A percentile compares a stretch with the other conserved stretches of the same genome.
These are phyloP conservation scores for Mycotypha africana DNA, from an alignment of 371 early-diverging fungal genomes.

Conservation along the genomic window DNA sequence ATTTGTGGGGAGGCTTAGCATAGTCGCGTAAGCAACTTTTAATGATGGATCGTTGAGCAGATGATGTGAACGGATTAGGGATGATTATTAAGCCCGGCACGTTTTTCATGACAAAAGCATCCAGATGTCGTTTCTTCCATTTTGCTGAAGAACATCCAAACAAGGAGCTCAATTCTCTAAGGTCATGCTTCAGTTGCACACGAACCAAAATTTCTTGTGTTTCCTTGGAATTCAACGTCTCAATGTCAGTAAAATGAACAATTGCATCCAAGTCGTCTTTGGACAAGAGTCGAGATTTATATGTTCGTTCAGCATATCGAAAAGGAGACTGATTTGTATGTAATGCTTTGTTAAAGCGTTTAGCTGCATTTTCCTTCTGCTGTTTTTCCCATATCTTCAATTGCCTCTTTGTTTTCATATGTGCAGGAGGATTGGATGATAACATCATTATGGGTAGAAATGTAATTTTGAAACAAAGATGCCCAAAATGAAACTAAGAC, in stretches of 20 bases:
- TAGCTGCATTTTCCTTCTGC: conserved; percentile 10
- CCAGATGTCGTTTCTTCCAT: neutral
- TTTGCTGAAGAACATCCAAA: conserved; percentile 5
- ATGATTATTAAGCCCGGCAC: conserved; percentile 64
- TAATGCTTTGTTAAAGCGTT: conserved; percentile 1
- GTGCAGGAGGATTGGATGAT: neutral
- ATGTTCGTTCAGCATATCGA: conserved; percentile 58
- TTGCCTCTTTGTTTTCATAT: conserved; percentile 9
- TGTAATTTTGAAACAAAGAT: too few species aligned
- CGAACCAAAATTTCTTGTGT: conserved; percentile 10
- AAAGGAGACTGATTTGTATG: conserved; percentile 58
- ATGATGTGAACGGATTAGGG: conserved; percentile 63
- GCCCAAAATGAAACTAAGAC: too few species aligned
- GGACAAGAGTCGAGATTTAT: conserved; percentile 40
- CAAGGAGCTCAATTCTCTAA: conserved; percentile 1
- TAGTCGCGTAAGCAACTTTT: conserved; percentile 62
- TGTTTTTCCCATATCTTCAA: conserved; percentile 15
- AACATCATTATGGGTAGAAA: too few species aligned
- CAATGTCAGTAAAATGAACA: conserved; percentile 1
- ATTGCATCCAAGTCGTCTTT: conserved; percentile 43
- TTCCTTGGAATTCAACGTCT: conserved; percentile 14
- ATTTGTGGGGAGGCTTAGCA: conserved; percentile 67
- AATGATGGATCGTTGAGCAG: conserved; percentile 61
- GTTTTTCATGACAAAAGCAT: conserved; percentile 29
- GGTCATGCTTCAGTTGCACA: conserved; percentile 17